Evolutionary conservation across 768 basidiomycete species (phyloP), one percentile per base, ranked within the genome.

Genomic region (Megacollybia marginata): DNA sequence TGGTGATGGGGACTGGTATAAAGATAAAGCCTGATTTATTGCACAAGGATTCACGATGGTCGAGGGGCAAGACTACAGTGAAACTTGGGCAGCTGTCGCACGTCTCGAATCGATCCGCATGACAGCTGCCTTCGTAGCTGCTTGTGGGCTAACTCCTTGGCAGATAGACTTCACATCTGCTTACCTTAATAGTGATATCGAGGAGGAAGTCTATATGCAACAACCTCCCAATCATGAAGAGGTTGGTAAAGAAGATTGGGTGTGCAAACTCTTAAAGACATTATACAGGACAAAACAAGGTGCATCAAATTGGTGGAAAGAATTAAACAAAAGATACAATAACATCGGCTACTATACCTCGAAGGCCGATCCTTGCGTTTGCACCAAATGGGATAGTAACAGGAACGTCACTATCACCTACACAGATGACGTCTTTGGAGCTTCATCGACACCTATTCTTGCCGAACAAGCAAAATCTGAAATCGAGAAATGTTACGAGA

Each of bases 181-280:
- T n/a, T n/a, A n/a, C n/a, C n/a, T n/a, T n/a, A n/a, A n/a, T n/a
- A n/a, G n/a, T 18, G 15, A 40, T 40, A 40, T 18, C 8, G 58
- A 59, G n/a, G 49, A 54, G 33, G 33, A 50, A 4, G 65, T 71
- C 45, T 73, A 65, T 54, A 68, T 72, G 65, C 38, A 58, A 18
- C 54, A 61, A 19, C 65, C 65, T 1, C 58, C 52, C 0, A 62
- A 66, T 5, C 58, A 54, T 16, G 40, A 33, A 35, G 46, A 5
- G 15, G 10, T 23, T 20, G 47, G 47, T 7, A 15, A 35, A 33
- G 33, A 48, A 19, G 34, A 31, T 19, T 18, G 18, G 33, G 47
- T 38, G 4, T 48, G 47, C 5, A 23, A 12, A 11, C 47, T 48
- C 5, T 15, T 40, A 19, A 48, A 40, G 36, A 38, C 47, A 2